A percentile compares a stretch with the other conserved stretches of the same genome.
phyloP scores from a whole-genome alignment of 805 yeast genomes.

The Metschnikowia gruessii region DNA sequence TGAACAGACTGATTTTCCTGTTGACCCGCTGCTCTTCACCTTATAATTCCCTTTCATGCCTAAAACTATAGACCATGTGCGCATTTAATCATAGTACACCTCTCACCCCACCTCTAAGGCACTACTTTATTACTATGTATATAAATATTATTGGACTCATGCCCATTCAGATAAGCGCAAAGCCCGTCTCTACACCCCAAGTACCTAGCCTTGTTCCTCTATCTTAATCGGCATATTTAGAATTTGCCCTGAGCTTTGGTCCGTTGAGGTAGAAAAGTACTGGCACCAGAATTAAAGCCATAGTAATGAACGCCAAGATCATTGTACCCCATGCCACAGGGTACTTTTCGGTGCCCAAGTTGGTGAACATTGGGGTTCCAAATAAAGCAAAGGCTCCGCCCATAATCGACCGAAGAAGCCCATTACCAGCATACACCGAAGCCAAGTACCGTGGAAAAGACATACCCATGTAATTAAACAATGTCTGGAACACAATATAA shows the following conservation, averaged over 20 bases:
- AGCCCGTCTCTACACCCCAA: too few species aligned
- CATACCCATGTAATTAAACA: slow-evolving; percentile 17
- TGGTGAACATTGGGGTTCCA: slow-evolving; percentile 14
- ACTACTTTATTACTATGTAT: too few species aligned
- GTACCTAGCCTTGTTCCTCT: not conserved
- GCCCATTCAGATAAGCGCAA: too few species aligned
- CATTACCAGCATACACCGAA: slow-evolving; percentile 17
- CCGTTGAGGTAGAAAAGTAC: slow-evolving; percentile 44
- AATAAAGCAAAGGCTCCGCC: slow-evolving; percentile 17
- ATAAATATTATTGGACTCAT: too few species aligned
- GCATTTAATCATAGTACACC: too few species aligned
- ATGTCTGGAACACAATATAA: slow-evolving; percentile 16
- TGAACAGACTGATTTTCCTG: too few species aligned
- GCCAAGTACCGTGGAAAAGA: slow-evolving; percentile 15
- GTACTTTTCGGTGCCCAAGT: slow-evolving; percentile 10
- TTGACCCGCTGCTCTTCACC: too few species aligned
- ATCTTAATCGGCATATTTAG: slow-evolving; percentile 32
- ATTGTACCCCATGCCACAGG: slow-evolving; percentile 18
- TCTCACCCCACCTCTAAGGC: too few species aligned
- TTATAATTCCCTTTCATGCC: too few species aligned
- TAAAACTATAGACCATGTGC: too few species aligned
- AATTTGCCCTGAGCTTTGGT: slow-evolving; percentile 43
- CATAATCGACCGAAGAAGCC: slow-evolving; percentile 14
- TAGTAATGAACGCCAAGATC: slow-evolving; percentile 12
- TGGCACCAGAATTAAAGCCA: slow-evolving; percentile 46